Evolutionary conservation across 1,139 yeast genomes (phyloP).

Genomic region (Pichia terricola): DNA sequence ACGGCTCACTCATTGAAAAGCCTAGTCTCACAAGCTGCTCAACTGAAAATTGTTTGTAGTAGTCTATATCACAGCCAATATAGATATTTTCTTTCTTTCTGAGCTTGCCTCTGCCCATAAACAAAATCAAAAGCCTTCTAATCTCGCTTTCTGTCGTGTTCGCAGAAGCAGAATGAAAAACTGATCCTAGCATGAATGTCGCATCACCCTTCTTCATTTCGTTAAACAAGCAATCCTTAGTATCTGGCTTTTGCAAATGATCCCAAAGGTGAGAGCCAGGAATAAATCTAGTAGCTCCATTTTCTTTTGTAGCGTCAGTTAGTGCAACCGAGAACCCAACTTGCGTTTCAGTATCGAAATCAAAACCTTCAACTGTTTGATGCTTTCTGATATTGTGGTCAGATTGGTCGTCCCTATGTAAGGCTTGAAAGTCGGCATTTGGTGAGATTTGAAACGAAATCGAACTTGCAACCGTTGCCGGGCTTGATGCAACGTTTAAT

Average conservation of each 20-base stretch:
- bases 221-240: constrained; percentile 20
- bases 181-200: constrained; percentile 25
- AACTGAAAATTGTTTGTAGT: constrained; percentile 9
- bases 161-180: constrained; percentile 25
- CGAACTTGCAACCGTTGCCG: constrained; percentile 14
- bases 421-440: constrained; percentile 20
- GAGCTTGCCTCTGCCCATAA: constrained; percentile 23
- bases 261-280: constrained; percentile 26
- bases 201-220: constrained; percentile 26
- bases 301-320: constrained; percentile 19
- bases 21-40: constrained; percentile 9
- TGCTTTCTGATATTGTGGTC: constrained; percentile 15
- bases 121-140: constrained; percentile 20
- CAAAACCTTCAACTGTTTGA: constrained; percentile 12
- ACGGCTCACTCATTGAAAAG: constrained; percentile 12
- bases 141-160: constrained; percentile 22
- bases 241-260: constrained; percentile 21
- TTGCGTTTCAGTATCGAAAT: constrained; percentile 18
- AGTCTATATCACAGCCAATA: constrained; percentile 5
- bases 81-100: constrained; percentile 25
- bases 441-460: constrained; percentile 26
- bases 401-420: constrained; percentile 25
- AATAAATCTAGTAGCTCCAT: constrained; percentile 25
- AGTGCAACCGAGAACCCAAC: constrained; percentile 22
- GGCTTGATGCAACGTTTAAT: constrained; percentile 7